phyloP scores from a whole-genome alignment of 441 rosid genomes.

The Bocquillonia castaneifolia region DNA sequence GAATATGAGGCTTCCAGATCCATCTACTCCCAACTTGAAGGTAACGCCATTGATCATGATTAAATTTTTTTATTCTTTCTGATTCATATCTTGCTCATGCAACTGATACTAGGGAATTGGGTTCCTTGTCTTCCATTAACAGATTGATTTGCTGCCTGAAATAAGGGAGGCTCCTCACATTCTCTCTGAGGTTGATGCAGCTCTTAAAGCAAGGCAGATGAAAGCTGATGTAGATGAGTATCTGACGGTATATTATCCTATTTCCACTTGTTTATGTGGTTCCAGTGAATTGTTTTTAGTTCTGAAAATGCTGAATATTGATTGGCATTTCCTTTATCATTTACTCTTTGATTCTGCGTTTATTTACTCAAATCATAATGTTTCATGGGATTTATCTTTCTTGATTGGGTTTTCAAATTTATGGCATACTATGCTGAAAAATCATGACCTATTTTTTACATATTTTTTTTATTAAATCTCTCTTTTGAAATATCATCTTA shows the following conservation, averaged over 20 bases:
- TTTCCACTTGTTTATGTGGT: background rate
- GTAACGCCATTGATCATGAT: constrained; percentile 26
- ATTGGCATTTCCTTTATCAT: background rate
- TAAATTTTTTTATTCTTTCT: background rate
- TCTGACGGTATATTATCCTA: constrained; percentile 53
- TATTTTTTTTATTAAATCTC: too few relatives aligned
- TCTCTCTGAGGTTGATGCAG: constrained; percentile 92
- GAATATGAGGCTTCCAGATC: constrained; percentile 98
- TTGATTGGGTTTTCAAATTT: background rate
- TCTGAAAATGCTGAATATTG: background rate
- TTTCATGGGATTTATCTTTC: background rate
- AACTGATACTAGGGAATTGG: background rate
- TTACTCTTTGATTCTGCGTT: too few relatives aligned
- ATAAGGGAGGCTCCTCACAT: constrained; percentile 80
- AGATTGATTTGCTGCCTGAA: constrained; percentile 98
- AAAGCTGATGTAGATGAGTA: constrained; percentile 93
- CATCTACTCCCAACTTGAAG: constrained; percentile 97
- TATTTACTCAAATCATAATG: too few relatives aligned
- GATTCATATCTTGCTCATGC: background rate
- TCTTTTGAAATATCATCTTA: background rate
- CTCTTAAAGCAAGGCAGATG: constrained; percentile 79
- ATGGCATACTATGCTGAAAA: background rate
- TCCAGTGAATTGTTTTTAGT: background rate
- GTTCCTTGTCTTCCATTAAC: constrained; percentile 19
- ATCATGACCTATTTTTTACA: background rate